These are phyloP conservation scores for Paraphaeosphaeria minitans DNA, from an alignment of 2,329 filamentous ascomycete genomes.

Conservation along the genomic window DNA sequence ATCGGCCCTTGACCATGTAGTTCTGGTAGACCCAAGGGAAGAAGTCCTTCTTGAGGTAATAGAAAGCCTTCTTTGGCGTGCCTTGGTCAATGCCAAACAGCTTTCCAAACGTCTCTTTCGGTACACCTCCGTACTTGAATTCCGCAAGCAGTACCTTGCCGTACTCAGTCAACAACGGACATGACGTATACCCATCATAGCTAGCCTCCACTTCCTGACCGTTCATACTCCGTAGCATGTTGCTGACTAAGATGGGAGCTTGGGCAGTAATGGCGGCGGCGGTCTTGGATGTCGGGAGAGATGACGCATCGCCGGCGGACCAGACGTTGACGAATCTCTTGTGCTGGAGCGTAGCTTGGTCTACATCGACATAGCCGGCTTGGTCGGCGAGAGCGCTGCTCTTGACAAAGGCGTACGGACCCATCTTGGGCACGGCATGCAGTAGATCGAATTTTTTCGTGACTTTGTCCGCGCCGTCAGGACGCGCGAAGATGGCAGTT, in stretches of 20 bases:
- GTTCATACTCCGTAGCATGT: conserved; percentile 38
- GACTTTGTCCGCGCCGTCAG: conserved; percentile 32
- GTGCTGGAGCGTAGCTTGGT: conserved; percentile 43
- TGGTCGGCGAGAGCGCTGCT: conserved; percentile 42
- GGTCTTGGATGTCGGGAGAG: conserved; percentile 48
- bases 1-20: conserved; percentile 65
- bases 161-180: conserved; percentile 53
- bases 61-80: conserved; percentile 62
- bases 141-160: conserved; percentile 68
- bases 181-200: conserved; percentile 50
- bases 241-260: conserved; percentile 43
- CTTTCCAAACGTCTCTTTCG: conserved; percentile 66
- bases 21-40: conserved; percentile 70
- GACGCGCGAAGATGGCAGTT: conserved; percentile 40
- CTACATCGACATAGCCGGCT: conserved; percentile 47
- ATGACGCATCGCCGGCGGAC: conserved; percentile 47
- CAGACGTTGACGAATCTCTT: conserved; percentile 47
- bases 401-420: conserved; percentile 45
- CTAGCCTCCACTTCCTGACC: conserved; percentile 29
- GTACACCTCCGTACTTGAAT: conserved; percentile 67
- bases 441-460: conserved; percentile 45
- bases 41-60: conserved; percentile 69
- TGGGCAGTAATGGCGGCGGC: conserved; percentile 47
- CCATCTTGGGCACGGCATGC: conserved; percentile 47
- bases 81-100: conserved; percentile 57